Percentiles rank a stretch among this genome's conserved stretches.
These are phyloP conservation scores for Cladophialophora chaetospira DNA, from an alignment of 2,329 filamentous ascomycete species.

Conservation along the genomic window DNA sequence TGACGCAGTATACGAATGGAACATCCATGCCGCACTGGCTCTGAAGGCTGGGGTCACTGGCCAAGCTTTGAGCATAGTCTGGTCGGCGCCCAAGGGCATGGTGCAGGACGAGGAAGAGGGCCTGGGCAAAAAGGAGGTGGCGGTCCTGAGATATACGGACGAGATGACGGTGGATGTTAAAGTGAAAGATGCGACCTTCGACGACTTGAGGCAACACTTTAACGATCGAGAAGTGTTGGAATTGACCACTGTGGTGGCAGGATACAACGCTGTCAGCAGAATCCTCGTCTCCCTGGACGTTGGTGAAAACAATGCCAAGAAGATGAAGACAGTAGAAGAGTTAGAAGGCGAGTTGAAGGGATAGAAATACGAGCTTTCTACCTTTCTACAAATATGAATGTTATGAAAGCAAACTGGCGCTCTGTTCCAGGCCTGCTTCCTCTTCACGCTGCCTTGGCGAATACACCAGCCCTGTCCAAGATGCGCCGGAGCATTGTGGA, in stretches of 20 bases:
- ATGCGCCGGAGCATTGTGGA: too few species aligned
- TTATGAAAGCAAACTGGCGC: too few species aligned
- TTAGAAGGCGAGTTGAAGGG: too few species aligned
- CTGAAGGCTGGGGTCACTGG: conserved; percentile 34
- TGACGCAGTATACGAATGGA: conserved; percentile 82
- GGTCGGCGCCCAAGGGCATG: conserved; percentile 40
- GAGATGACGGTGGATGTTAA: conserved; percentile 76
- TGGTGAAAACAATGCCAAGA: conserved; percentile 43
- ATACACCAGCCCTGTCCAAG: too few species aligned
- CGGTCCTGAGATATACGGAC: conserved; percentile 72
- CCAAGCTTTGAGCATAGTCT: background rate
- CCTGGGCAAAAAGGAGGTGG: conserved; percentile 64
- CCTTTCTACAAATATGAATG: too few species aligned
- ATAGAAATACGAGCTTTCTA: too few species aligned
- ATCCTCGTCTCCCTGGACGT: conserved; percentile 73
- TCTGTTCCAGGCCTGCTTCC: too few species aligned
- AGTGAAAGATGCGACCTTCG: conserved; percentile 70
- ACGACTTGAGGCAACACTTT: conserved; percentile 57
- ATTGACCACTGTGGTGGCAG: conserved; percentile 68
- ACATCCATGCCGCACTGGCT: conserved; percentile 70
- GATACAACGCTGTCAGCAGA: conserved; percentile 41
- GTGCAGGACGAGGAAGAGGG: conserved; percentile 19
- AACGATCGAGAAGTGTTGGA: conserved; percentile 69
- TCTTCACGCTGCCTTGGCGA: too few species aligned
- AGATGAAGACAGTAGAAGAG: conserved; percentile 17